Conservation (phyloP, 225 moss, liverwort and hornwort species). For the Pseudoscleropodium purum region DNA sequence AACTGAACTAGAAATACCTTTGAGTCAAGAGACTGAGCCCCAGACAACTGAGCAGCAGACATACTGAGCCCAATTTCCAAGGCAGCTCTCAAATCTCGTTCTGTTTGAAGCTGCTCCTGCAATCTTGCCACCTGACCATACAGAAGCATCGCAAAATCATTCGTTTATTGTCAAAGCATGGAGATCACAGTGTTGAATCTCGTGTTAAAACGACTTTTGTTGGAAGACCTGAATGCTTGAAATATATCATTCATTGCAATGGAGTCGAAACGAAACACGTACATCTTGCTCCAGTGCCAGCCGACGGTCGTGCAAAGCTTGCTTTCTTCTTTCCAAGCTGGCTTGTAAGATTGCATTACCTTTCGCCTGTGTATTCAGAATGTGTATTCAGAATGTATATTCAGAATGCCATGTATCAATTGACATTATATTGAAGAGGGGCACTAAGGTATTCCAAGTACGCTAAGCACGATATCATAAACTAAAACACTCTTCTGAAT, state of each 20-base stretch:
- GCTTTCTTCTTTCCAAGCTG: slow-evolving; percentile 88
- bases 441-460: neutral
- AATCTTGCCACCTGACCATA: slow-evolving; percentile 69
- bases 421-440: neutral
- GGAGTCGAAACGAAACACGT: neutral
- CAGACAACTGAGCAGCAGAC: slow-evolving; percentile 77
- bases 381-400: neutral
- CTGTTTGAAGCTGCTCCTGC: slow-evolving; percentile 90
- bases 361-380: slow-evolving; percentile 51
- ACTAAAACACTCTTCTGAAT: neutral
- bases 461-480: neutral
- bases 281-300: slow-evolving; percentile 92
- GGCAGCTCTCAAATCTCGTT: slow-evolving; percentile 74
- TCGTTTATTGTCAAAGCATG: neutral
- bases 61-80: slow-evolving; percentile 90
- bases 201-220: neutral
- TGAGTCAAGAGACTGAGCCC: slow-evolving; percentile 66
- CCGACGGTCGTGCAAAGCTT: slow-evolving; percentile 83
- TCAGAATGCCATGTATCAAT: neutral
- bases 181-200: neutral
- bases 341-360: slow-evolving; percentile 88
- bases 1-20: slow-evolving; percentile 28
- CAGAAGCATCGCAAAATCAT: neutral
- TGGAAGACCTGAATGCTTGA: neutral
- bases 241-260: neutral